phyloP scores from a whole-genome alignment of 768 basidiomycete species.

The Boletus barrowsii region DNA sequence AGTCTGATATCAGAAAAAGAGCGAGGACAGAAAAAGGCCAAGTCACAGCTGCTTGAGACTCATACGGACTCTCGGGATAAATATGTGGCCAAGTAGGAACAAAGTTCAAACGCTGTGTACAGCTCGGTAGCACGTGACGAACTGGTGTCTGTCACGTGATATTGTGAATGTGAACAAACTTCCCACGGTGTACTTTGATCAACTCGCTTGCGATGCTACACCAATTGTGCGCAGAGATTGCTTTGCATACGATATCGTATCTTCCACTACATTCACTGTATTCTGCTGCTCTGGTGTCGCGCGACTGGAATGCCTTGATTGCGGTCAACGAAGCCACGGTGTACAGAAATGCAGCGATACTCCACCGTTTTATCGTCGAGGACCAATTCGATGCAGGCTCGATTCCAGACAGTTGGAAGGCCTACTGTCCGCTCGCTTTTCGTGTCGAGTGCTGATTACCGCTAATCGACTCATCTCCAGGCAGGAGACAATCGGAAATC shows the following conservation, averaged over 20 bases:
- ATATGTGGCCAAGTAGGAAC: too few species aligned
- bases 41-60: neutral
- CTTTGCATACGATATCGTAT: slow-evolving; percentile 47
- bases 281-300: slow-evolving; percentile 38
- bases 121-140: too few species aligned
- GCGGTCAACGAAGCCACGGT: slow-evolving; percentile 45
- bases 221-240: slow-evolving; percentile 55
- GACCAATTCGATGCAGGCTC: slow-evolving; percentile 28
- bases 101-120: too few species aligned
- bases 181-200: too few species aligned
- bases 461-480: slow-evolving; percentile 32
- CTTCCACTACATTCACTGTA: slow-evolving; percentile 47
- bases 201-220: slow-evolving; percentile 33
- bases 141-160: too few species aligned
- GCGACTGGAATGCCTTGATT: slow-evolving; percentile 47
- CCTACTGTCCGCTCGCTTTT: slow-evolving; percentile 46
- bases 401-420: slow-evolving; percentile 50
- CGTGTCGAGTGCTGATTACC: neutral
- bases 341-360: slow-evolving; percentile 55
- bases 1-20: neutral
- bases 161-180: too few species aligned
- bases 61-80: too few species aligned
- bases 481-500: slow-evolving; percentile 43
- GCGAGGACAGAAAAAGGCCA: neutral
- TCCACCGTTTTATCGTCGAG: slow-evolving; percentile 45